Base-by-base conservation (phyloP, 257 asterid genomes). In the Lycium ferocissimum region DNA sequence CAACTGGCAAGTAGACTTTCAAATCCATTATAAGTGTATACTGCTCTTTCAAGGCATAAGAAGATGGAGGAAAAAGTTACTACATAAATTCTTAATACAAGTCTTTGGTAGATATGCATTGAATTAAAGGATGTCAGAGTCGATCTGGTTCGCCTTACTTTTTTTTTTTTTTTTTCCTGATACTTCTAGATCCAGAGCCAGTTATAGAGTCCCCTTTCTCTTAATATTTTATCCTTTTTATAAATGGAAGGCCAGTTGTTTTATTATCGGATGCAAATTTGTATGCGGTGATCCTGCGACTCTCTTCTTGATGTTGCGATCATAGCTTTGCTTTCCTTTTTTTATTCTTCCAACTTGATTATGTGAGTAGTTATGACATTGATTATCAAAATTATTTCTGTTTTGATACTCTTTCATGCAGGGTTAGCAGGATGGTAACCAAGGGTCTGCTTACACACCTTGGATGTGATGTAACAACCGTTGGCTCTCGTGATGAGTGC, bases 381-480 rank as follows among this genome's bases (percentile, higher is more conserved):
- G 22, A 33, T 51, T 47, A 75, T 49, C 81, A 49, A 62, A 75
- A 13, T 51, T 53, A 2, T 26, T 78, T 76, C 22, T 53, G 82
- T 76, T 26, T 54, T 75, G 1, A 20, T 53, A 26, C 65, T 53
- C 65, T 38, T 53, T 33, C 47, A 26, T 78, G 33, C 92, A 97
- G 99, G 87, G 94, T 95, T 75, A 95, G 98, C 58, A 95, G 97
- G 80, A 92, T 85, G 94, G 98, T 88, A 79, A 95, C 99, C 70
- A 93, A 90, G 92, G 98, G 98, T 79, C 96, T 97, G 73, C 97
- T 97, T 1, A 82, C 90, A 37, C 98, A 94, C 94, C 91, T 97
- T 13, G 98, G 99, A 40, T 97, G 98, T 83, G 97, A 95, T 76
- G 99, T 95, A 67, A 81, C 91, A 70, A 91, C 97, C 7, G 96